Conservation (phyloP, 441 rosid species). For the Codiaeum variegatum region DNA sequence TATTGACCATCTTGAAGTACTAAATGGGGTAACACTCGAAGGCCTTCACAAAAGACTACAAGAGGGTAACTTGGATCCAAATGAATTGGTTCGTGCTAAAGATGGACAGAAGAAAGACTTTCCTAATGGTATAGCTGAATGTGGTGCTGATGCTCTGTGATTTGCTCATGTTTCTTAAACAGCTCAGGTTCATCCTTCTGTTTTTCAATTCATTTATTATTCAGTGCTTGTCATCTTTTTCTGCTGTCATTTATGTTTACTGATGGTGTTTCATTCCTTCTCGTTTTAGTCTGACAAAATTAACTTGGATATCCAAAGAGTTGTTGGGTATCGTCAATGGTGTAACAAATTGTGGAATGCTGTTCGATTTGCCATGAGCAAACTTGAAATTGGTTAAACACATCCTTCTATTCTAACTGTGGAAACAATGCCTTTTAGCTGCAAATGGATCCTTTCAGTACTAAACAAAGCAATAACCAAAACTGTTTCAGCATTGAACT, state of each 20-base stretch:
- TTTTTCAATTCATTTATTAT: constrained; percentile 3
- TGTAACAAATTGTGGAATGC: constrained; percentile 98
- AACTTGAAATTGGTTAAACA: constrained; percentile 62
- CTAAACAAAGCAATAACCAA: constrained; percentile 65
- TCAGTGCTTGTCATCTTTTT: not conserved
- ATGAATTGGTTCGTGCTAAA: constrained; percentile 68
- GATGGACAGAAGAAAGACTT: constrained; percentile 78
- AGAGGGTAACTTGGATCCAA: constrained; percentile 84
- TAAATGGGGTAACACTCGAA: constrained; percentile 76
- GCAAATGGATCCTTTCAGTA: constrained; percentile 88
- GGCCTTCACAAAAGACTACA: constrained; percentile 87
- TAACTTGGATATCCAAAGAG: constrained; percentile 92
- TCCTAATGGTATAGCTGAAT: constrained; percentile 91
- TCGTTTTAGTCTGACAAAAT: constrained; percentile 75
- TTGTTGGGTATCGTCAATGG: constrained; percentile 97
- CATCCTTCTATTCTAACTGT: constrained; percentile 45
- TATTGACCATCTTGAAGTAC: constrained; percentile 91
- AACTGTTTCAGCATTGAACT: constrained; percentile 54
- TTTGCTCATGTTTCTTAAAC: constrained; percentile 96
- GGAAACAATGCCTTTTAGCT: constrained; percentile 64
- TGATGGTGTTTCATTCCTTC: constrained; percentile 8
- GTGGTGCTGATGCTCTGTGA: constrained; percentile 97
- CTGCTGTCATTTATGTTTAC: not conserved
- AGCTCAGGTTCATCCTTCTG: constrained; percentile 68
- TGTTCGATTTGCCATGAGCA: constrained; percentile 91